Conservation (phyloP, 2,329 filamentous ascomycete species). For the Helminthosporium solani region DNA sequence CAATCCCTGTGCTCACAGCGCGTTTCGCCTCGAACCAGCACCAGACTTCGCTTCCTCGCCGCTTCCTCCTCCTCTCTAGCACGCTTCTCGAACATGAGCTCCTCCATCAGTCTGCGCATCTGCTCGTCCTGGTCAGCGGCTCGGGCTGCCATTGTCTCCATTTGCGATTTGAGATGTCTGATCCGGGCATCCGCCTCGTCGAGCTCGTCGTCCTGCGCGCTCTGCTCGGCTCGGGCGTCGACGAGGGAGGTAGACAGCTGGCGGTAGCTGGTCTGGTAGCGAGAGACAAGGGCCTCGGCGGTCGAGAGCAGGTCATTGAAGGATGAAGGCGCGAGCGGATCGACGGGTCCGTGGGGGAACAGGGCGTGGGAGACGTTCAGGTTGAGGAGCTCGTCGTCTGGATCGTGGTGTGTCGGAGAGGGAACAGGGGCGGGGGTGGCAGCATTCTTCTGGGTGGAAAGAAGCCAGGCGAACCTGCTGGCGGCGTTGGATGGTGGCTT, state of each 20-base stretch:
- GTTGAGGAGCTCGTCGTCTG: constrained; percentile 53
- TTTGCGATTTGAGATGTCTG: constrained; percentile 59
- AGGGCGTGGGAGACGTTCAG: constrained; percentile 57
- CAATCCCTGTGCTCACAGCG: constrained; percentile 22
- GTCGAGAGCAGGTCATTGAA: constrained; percentile 59
- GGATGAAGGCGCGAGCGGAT: constrained; percentile 53
- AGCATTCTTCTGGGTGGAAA: constrained; percentile 38
- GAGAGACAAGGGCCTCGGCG: constrained; percentile 56
- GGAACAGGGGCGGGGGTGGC: constrained; percentile 22
- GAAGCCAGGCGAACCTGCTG: constrained; percentile 39
- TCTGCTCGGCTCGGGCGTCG: constrained; percentile 55
- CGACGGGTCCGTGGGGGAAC: constrained; percentile 53
- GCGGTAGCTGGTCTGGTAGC: constrained; percentile 59
- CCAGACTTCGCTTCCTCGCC: constrained; percentile 33
- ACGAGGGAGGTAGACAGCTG: constrained; percentile 45
- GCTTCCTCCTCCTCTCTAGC: constrained; percentile 39
- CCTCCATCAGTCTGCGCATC: constrained; percentile 45
- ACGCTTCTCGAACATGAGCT: constrained; percentile 37
- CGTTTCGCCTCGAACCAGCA: constrained; percentile 26
- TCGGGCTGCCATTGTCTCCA: constrained; percentile 60
- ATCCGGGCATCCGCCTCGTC: constrained; percentile 61
- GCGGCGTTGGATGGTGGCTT: constrained; percentile 26
- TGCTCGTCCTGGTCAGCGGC: constrained; percentile 58
- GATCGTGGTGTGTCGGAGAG: constrained; percentile 39
- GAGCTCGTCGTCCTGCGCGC: constrained; percentile 60